Percentiles rank a stretch among this genome's conserved stretches.
Conservation (phyloP, 305 asterid species). For the Solanum hybrid region DNA sequence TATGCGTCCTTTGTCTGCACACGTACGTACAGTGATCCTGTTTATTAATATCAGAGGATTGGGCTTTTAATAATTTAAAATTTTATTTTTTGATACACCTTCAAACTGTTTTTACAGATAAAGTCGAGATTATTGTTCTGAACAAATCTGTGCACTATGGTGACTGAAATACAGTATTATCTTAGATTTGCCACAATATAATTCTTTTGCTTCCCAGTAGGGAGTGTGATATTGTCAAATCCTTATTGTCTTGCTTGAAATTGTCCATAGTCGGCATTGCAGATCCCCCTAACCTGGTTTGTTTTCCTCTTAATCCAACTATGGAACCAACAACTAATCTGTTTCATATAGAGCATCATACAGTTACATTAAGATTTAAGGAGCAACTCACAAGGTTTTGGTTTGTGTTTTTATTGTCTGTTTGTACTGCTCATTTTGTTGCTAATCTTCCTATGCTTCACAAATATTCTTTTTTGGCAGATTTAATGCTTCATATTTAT, state of each 20-base stretch:
- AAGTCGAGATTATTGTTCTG: not conserved
- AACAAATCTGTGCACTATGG: not conserved
- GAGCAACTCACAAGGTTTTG: not conserved
- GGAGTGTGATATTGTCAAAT: not conserved
- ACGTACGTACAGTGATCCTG: not conserved
- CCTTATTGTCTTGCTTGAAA: not conserved
- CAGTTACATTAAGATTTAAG: not conserved
- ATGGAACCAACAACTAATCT: not conserved
- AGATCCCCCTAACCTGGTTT: not conserved
- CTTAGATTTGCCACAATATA: not conserved
- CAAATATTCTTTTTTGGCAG: not conserved
- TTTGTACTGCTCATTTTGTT: not conserved
- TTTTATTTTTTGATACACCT: not conserved
- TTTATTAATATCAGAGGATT: not conserved
- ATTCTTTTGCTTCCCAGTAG: not conserved
- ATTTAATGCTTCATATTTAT: not conserved
- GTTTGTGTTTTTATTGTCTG: not conserved
- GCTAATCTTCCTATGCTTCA: not conserved
- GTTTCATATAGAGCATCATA: not conserved
- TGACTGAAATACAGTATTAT: not conserved
- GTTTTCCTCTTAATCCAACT: not conserved
- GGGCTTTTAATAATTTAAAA: not conserved
- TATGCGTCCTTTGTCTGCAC: not conserved
- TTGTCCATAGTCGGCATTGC: not conserved
- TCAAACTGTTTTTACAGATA: not conserved